phyloP scores from a whole-genome alignment of 1,139 yeast species.

The Pichia sp. region DNA sequence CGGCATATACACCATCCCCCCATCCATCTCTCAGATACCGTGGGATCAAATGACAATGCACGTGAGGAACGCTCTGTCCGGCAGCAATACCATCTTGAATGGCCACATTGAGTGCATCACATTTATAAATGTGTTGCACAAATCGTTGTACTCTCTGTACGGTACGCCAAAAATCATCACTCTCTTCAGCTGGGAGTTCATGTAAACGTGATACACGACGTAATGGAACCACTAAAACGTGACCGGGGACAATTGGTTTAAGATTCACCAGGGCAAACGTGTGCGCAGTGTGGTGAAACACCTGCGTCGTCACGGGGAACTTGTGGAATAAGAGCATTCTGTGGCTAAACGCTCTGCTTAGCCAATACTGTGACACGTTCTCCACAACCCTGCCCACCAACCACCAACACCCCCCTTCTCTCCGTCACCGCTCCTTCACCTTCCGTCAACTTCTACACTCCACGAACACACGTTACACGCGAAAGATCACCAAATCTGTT shows the following conservation, averaged over 20 bases:
- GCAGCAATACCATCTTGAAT: conserved; percentile 96
- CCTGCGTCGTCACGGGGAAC: conserved; percentile 59
- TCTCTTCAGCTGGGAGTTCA: conserved; percentile 66
- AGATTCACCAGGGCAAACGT: conserved; percentile 82
- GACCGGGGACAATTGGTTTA: conserved; percentile 89
- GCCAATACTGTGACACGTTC: no score
- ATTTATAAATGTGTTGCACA: conserved; percentile 56
- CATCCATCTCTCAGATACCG: conserved; percentile 56
- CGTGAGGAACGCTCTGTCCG: conserved; percentile 90
- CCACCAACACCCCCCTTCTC: no score
- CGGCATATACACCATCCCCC: conserved; percentile 64
- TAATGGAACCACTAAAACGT: conserved; percentile 76
- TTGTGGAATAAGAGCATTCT: conserved; percentile 38
- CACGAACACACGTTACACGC: no score
- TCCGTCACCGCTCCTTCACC: no score
- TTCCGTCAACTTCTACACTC: no score
- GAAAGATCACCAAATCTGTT: no score
- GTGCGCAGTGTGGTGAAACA: conserved; percentile 43
- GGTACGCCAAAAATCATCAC: conserved; percentile 68
- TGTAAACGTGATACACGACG: conserved; percentile 57
- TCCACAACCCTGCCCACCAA: no score
- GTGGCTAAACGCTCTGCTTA: no score
- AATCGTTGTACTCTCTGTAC: conserved; percentile 66
- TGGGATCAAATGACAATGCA: conserved; percentile 91
- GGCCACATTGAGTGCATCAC: conserved; percentile 79